Percentiles rank a stretch among this genome's conserved stretches.
phyloP scores from a whole-genome alignment of 1,139 yeast species.

The Protomyces pachydermus region DNA sequence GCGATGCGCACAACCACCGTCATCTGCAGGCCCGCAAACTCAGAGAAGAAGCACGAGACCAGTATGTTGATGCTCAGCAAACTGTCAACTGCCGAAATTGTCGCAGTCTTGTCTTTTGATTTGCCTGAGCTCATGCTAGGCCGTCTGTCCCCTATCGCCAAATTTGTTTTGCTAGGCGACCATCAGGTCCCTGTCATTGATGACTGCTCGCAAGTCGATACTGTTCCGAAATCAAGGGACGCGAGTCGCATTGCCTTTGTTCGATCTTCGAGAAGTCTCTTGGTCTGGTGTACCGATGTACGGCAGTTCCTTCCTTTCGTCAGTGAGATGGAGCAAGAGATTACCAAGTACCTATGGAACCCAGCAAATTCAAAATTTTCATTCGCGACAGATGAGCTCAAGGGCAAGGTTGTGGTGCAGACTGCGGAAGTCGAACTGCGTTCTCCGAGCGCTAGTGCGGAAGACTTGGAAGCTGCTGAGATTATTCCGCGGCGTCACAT shows the following conservation, averaged over 20 bases:
- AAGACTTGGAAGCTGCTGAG: not conserved
- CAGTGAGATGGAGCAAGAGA: not conserved
- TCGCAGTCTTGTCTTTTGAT: not conserved
- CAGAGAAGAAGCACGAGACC: conserved; percentile 3
- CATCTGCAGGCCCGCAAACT: not conserved
- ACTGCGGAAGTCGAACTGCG: not conserved
- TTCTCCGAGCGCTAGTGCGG: not conserved
- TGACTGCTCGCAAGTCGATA: not conserved
- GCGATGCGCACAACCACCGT: not conserved
- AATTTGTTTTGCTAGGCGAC: not conserved
- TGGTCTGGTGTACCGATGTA: not conserved
- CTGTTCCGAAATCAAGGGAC: not conserved
- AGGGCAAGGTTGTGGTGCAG: not conserved
- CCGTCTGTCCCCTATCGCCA: conserved; percentile 3
- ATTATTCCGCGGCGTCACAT: not conserved
- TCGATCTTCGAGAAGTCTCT: not conserved
- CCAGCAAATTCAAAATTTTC: not conserved
- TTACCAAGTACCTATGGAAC: conserved; percentile 1
- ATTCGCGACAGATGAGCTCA: not conserved
- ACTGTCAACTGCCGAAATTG: not conserved
- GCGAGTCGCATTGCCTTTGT: not conserved
- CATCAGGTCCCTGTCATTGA: not conserved
- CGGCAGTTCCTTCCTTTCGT: not conserved
- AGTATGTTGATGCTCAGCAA: not conserved
- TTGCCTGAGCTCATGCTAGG: conserved; percentile 1